Conservation (phyloP, 805 yeast genomes). For the Isabelozyma gotoi region DNA sequence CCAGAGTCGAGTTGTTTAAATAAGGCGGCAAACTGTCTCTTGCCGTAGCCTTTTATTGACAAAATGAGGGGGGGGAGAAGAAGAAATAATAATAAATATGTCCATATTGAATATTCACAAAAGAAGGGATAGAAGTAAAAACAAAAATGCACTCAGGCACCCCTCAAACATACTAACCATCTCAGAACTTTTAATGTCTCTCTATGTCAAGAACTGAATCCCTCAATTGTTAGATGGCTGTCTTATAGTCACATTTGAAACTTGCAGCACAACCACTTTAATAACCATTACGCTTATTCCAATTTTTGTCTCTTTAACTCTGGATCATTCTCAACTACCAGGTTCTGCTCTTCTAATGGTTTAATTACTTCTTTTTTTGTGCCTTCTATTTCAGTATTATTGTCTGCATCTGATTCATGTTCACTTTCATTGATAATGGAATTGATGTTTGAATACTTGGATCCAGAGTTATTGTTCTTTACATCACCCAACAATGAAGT, state of each 20-base stretch:
- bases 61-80: neutral
- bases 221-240: too few species aligned
- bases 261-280: too few species aligned
- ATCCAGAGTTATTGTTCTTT: slow-evolving; percentile 1
- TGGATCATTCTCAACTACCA: neutral
- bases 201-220: too few species aligned
- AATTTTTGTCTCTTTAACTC: slow-evolving; percentile 1
- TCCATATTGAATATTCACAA: neutral
- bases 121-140: neutral
- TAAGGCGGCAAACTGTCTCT: neutral
- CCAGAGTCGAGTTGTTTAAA: too few species aligned
- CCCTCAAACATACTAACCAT: too few species aligned
- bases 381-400: slow-evolving; percentile 1
- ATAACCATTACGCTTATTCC: too few species aligned
- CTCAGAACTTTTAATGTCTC: too few species aligned
- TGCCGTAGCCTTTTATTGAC: too few species aligned
- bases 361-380: slow-evolving; percentile 1
- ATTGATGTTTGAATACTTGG: slow-evolving; percentile 5
- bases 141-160: too few species aligned
- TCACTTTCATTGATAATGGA: slow-evolving; percentile 11
- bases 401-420: slow-evolving; percentile 1
- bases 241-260: too few species aligned
- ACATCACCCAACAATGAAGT: slow-evolving; percentile 20
- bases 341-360: neutral
- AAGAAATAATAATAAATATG: neutral